Percentiles rank a stretch among this genome's conserved stretches.
phyloP scores from a whole-genome alignment of 305 asterid genomes.

The Fraxinus platypoda region DNA sequence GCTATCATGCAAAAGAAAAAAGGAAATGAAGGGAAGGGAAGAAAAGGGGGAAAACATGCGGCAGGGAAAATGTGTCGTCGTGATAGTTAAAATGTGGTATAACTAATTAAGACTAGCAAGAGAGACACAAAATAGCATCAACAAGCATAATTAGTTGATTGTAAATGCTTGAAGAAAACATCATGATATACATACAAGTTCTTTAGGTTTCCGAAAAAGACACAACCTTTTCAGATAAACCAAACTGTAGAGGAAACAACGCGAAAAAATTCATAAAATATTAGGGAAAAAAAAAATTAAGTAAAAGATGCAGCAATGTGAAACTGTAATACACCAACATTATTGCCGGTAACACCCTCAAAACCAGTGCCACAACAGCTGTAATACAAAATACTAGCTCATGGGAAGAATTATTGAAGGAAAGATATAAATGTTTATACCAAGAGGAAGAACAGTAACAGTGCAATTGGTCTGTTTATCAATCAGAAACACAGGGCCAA shows the following conservation, averaged over 20 bases:
- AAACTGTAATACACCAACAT: neutral
- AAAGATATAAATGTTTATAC: neutral
- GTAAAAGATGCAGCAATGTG: neutral
- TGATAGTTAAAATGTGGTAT: neutral
- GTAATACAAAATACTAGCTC: neutral
- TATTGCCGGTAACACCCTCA: neutral
- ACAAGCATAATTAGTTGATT: neutral
- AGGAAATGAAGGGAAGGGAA: neutral
- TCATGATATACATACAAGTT: neutral
- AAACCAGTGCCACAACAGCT: neutral
- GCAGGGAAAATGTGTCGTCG: too few relatives aligned
- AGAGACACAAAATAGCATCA: neutral
- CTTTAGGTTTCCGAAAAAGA: neutral
- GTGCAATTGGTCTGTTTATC: constrained; percentile 5
- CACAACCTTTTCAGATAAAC: neutral
- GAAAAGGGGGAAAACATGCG: neutral
- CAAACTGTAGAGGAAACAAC: neutral
- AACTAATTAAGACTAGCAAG: neutral
- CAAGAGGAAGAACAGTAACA: neutral
- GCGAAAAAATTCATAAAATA: neutral
- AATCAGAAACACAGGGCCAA: constrained; percentile 19
- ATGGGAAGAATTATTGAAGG: neutral
- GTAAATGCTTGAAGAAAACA: neutral
- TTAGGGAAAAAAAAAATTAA: neutral
- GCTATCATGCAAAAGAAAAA: neutral